These are phyloP conservation scores for Waltiozyma sp. DNA, from an alignment of 1,139 yeast genomes.

Conservation along the genomic window DNA sequence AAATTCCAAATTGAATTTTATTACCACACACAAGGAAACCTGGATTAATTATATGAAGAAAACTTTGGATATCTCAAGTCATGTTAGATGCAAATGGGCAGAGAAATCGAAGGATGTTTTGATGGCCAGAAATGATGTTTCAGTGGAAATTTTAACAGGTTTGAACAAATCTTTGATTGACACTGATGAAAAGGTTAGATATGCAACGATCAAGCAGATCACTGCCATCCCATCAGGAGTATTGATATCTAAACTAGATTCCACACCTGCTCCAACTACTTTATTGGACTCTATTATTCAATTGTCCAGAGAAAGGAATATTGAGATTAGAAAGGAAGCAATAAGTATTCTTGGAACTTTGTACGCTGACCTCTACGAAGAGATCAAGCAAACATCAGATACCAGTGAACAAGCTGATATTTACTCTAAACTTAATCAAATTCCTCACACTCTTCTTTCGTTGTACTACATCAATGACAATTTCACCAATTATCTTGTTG, in stretches of 20 bases:
- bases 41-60: slow-evolving; percentile 71
- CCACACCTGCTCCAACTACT: slow-evolving; percentile 19
- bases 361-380: slow-evolving; percentile 26
- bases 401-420: slow-evolving; percentile 28
- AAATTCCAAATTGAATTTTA: slow-evolving; percentile 44
- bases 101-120: slow-evolving; percentile 39
- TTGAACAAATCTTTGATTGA: slow-evolving; percentile 63
- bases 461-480: slow-evolving; percentile 68
- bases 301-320: slow-evolving; percentile 58
- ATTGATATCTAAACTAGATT: slow-evolving; percentile 35
- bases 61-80: slow-evolving; percentile 54
- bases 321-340: slow-evolving; percentile 53
- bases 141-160: slow-evolving; percentile 44
- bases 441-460: slow-evolving; percentile 59
- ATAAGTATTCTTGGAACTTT: slow-evolving; percentile 45
- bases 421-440: slow-evolving; percentile 27
- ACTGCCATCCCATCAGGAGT: slow-evolving; percentile 29
- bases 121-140: slow-evolving; percentile 36
- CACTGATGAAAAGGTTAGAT: slow-evolving; percentile 63
- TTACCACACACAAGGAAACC: slow-evolving; percentile 45
- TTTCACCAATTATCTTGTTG: slow-evolving; percentile 59
- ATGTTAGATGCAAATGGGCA: slow-evolving; percentile 64
- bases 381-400: slow-evolving; percentile 9
- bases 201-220: slow-evolving; percentile 43
- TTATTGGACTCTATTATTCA: slow-evolving; percentile 47